Conservation (phyloP, 2,329 filamentous ascomycete species). For the Gnomoniopsis sp. region DNA sequence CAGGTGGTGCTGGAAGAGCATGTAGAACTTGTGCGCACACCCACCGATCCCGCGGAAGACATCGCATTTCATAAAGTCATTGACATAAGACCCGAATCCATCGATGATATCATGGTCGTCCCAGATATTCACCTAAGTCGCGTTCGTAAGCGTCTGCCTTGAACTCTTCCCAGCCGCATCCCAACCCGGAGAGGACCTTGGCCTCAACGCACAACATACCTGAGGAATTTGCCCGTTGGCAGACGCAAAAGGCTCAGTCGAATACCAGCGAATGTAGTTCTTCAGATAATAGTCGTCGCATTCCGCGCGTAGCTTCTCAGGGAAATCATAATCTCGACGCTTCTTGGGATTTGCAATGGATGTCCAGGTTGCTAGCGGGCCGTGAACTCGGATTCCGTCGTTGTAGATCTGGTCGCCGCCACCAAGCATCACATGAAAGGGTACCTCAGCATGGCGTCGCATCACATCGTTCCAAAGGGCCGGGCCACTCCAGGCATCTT, state of each 20-base stretch:
- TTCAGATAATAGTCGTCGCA: constrained; percentile 90
- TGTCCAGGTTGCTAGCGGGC: constrained; percentile 80
- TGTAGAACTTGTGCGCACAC: constrained; percentile 94
- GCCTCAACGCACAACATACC: background rate
- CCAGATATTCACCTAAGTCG: constrained; percentile 81
- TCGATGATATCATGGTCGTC: constrained; percentile 75
- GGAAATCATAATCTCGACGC: constrained; percentile 75
- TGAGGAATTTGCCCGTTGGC: constrained; percentile 78
- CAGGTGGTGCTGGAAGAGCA: constrained; percentile 95
- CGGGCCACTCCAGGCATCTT: constrained; percentile 83
- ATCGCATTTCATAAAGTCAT: constrained; percentile 86
- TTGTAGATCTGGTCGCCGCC: constrained; percentile 98
- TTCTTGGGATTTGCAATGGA: constrained; percentile 78
- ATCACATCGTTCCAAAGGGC: constrained; percentile 93
- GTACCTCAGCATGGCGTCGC: constrained; percentile 71
- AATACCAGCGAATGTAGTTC: constrained; percentile 84
- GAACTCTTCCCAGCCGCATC: background rate
- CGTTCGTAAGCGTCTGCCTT: no score
- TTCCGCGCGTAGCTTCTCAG: constrained; percentile 72
- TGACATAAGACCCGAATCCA: constrained; percentile 89
- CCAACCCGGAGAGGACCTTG: background rate
- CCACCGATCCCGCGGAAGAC: constrained; percentile 92
- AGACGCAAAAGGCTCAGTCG: constrained; percentile 76
- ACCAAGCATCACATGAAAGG: constrained; percentile 95
- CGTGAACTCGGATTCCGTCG: constrained; percentile 81